Evolutionary conservation across 345 rosid species (phyloP), one percentile per base, ranked within the genome.

Genomic region (Toxicodendron radicans): DNA sequence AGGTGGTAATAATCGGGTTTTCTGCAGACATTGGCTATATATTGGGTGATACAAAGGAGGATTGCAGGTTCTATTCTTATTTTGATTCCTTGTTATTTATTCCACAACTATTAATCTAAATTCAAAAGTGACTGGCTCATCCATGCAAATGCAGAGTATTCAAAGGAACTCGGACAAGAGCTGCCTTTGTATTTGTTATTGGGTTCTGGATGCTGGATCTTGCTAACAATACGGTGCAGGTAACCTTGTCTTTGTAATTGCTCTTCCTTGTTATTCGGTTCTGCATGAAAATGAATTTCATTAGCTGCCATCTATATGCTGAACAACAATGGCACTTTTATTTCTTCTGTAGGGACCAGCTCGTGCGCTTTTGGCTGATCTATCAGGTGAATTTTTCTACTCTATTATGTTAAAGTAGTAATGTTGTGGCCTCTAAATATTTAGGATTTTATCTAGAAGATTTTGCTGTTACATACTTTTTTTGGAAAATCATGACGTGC

Each of bases 191-290:
- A 68, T 95, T 95, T 85, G 81, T 91, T 71, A 79, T 93, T 64
- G 99, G 98, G 45, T 95, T 95, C 82, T 95, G 99, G 99, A 75
- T 95, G 91, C 88, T 95, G 85, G 98, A 93, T 84, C 97, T 95
- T 74, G 99, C 98, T 1, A 95, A 95, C 83, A 95, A 95, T 77
- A 93, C 97, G 0, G 99, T 95, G 64, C 98, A 95, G 92, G 98
- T 93, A 80, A 76, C 35, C 54, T 51, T 76, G 63, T 49, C 71
- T 8, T 77, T 51, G 10, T 64, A 45, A 2, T 71, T 57, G 23
- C 51, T 68, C 61, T 33, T 66, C 45, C 57, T 38, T 66, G 51
- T 35, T 20, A 7, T 71, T 38, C 54, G n/a, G 16, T 61, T 11
- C 49, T 54, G n/a, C 63, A 10, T 60, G 23, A 24, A 70, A 53